Percentiles rank a stretch among this genome's conserved stretches.
Evolutionary conservation across 2,329 filamentous ascomycete species (phyloP).

Genomic region (Trichoderma pleuroti): DNA sequence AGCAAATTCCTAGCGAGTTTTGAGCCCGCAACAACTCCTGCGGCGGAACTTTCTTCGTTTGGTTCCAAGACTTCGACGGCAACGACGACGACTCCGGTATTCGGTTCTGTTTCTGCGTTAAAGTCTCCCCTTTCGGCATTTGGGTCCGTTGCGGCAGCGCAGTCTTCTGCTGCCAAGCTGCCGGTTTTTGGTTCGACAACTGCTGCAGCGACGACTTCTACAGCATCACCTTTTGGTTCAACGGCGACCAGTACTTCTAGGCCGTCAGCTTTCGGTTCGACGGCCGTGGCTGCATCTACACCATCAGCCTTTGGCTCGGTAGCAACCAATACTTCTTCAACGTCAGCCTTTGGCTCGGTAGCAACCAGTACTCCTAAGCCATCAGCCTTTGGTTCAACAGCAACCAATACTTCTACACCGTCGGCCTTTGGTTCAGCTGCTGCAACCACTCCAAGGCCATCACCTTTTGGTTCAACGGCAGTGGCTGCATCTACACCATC

Average conservation of each 20-base stretch:
- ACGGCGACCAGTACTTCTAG: neutral
- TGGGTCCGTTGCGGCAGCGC: neutral
- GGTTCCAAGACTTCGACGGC: neutral
- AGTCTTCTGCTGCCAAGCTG: neutral
- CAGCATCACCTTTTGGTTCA: neutral
- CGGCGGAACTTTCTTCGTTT: neutral
- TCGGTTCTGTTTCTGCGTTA: neutral
- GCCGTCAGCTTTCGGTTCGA: neutral
- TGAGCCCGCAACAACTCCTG: neutral
- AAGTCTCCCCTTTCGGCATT: neutral
- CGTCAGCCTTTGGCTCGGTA: neutral
- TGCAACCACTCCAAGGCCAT: neutral
- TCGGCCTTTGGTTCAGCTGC: neutral
- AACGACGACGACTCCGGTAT: neutral
- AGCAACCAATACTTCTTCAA: accelerated
- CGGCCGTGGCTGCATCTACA: no score
- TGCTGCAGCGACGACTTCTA: neutral
- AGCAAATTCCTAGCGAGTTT: neutral
- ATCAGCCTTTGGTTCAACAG: neutral
- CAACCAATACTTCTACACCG: neutral
- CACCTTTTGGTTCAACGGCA: neutral
- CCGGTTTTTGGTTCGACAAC: neutral
- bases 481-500: neutral
- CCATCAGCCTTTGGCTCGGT: neutral
- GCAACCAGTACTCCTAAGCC: neutral